Base-by-base conservation (phyloP, 768 basidiomycete species). In the Trichaptum fuscoviolaceum region DNA sequence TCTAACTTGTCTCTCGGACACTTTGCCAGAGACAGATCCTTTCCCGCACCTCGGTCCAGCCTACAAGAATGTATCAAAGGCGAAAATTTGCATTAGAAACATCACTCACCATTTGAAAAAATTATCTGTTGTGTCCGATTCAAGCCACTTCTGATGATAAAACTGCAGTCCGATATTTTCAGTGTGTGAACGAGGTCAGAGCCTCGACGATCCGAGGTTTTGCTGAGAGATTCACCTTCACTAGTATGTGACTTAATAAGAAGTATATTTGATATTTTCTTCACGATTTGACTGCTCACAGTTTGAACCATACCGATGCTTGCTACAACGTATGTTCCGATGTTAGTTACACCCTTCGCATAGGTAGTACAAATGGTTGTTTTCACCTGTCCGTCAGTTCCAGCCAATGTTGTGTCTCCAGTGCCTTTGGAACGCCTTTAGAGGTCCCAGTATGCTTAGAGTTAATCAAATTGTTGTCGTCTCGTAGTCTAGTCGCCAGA, bases 401-500 rank as follows among this genome's bases (percentile, higher is more conserved):
- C n/a, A 87, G 74, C 84, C 85, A 87, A 71, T 87, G 86, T 69
- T 87, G 86, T 0, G 82, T 83, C 72, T 87, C 85, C 12, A 88
- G 76, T 15, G 77, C 75, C 70, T 86, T 87, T 52, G 77, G 72
- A 20, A 65, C 60, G 10, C 60, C 58, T n/a, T 27, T 57, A 20
- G 42, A 52, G 20, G 76, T 76, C 3, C 75, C 80, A 0, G 64
- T 64, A 9, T 76, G 65, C 25, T 73, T 72, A 12, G 69, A 67
- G 8, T 72, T 70, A 17, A 83, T 71, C 71, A 82, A 75, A 1
- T 71, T 68, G 68, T 85, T 78, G 6, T 78, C 79, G 66, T 85
- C 85, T 62, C 77, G 75, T 35, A 87, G 73, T 30, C 77, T 70
- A 1, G 73, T 70, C 9, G 80, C 76, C 62, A 84, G 74, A 67